Base-by-base conservation (phyloP, 169 alveolate species). In the Plasmodium gonderi region DNA sequence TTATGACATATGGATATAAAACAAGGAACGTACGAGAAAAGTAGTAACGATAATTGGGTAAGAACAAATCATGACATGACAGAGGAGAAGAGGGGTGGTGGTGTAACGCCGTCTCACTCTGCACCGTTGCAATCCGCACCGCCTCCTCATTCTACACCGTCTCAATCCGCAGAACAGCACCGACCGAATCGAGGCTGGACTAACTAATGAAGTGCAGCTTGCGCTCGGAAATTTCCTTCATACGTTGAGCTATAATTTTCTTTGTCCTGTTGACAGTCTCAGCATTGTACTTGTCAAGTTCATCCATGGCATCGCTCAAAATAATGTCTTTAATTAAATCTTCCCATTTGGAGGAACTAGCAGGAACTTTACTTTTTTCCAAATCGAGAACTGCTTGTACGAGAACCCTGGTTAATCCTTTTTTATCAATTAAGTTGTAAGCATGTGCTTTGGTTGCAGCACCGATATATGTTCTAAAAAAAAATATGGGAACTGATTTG, bases 401-500 rank as follows among this genome's bases (percentile, higher is more conserved):
- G 6, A 96, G 95, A 9, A 96, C 98, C 33, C 98, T 93, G 20
- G 97, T 95, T 20, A 95, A 90, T 0, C 96, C 97, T 74, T 91
- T 89, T 65, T 92, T 94, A 29, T 90, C 95, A 3, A 96, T 94
- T 38, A 96, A 77, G 44, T 97, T 97, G 68, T 95, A 94, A 6
- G 95, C 97, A 33, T 93, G 95, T 0, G 98, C 98, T 79, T 95
- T 96, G 26, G 95, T 95, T 3, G 98, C 98, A 3, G 98, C 98
- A 3, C 97, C 96, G 38, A 96, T 94, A 87, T 96, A 96, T 12
- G 98, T 96, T 64, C 95, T 74, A 95, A 96, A 96, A 89, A 95
- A 96, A 75, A 96, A 90, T 4, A 96, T 79, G 0, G 98, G 98
- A 6, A 96, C 98, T 17, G 98, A 97, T 91, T 96, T 96, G 49